Base-by-base conservation (phyloP, 2,329 filamentous ascomycete genomes). In the Mycogone perniciosa region DNA sequence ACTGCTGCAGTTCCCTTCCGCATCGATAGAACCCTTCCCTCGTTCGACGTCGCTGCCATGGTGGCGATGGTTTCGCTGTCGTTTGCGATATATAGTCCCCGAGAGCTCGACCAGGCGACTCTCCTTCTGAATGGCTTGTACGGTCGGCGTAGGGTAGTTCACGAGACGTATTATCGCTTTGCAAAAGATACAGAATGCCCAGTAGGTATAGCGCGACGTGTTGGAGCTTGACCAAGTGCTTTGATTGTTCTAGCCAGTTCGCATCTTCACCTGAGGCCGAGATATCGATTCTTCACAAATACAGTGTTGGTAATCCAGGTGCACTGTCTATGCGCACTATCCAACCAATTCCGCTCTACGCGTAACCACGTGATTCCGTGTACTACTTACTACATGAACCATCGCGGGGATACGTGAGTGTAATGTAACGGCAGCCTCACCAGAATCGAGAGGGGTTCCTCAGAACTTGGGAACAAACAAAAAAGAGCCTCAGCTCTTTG, bases 351-450 rank as follows among this genome's bases (percentile, higher is more conserved):
- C 33, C 49, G 50, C 43, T 58, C 45, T 50, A 61, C 62, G 57
- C 62, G 62, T 31, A 33, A 20, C 58, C 64, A 67, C 59, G 61
- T 67, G 64, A 62, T 44, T 41, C 53, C 64, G 62, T 56, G 63
- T 37, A 10, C 33, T n/a, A 27, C 37, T 39, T 8, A 39, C 33
- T 35, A 11, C 7, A 20, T 4, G 11, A 43, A 35, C 33, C 33
- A 38, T 31, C 27, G 40, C 31, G 46, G 20, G 40, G 29, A 7
- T 30, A 31, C 33, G 11, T 35, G 7, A 2, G 11, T 35, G 33
- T 35, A 11, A 8, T 35, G 11, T 35, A 35, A 8, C 11, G 11
- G 11, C 33, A 35, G 11, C 33, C 11, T 35, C 11, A 11, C n/a
- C 13, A 44, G 8, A 13, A 11, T 7, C 13, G 30, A 34, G 2